A percentile compares a stretch with the other conserved stretches of the same genome.
phyloP scores from a whole-genome alignment of 1,139 yeast species.

The Candida labiduridarum region DNA sequence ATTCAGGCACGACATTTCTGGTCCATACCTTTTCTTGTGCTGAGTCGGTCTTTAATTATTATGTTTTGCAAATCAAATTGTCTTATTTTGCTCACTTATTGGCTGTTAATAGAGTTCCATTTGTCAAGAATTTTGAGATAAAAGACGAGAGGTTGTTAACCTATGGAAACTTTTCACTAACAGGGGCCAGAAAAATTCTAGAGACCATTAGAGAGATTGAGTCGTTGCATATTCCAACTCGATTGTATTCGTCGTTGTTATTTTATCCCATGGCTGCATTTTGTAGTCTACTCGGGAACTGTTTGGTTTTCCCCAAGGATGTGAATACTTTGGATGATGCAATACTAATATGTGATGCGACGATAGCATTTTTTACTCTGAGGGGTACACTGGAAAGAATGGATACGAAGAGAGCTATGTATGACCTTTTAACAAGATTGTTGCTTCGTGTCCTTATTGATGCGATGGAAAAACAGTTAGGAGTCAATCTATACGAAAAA shows the following conservation, averaged over 20 bases:
- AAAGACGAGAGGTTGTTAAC: conserved; percentile 18
- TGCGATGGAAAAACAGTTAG: conserved; percentile 15
- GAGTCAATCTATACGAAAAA: conserved; percentile 15
- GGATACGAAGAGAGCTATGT: conserved; percentile 20
- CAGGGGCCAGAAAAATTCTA: conserved; percentile 37
- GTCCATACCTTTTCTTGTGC: conserved; percentile 5
- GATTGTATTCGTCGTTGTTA: conserved; percentile 29
- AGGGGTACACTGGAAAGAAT: conserved; percentile 7
- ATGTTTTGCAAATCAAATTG: conserved; percentile 25
- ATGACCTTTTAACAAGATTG: conserved; percentile 23
- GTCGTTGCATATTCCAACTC: neutral
- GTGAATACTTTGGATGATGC: conserved; percentile 17
- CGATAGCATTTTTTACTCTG: conserved; percentile 16
- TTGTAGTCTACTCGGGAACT: conserved; percentile 31
- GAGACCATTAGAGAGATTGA: conserved; percentile 22
- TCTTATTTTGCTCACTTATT: conserved; percentile 35
- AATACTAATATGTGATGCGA: conserved; percentile 15
- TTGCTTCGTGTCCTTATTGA: conserved; percentile 23
- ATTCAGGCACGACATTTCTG: neutral
- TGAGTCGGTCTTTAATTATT: conserved; percentile 3
- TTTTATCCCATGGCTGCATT: conserved; percentile 39
- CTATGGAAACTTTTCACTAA: conserved; percentile 27
- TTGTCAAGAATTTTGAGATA: conserved; percentile 22
- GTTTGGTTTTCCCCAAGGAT: conserved; percentile 20
- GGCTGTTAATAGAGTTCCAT: conserved; percentile 38